Evolutionary conservation across 2,329 filamentous ascomycete species (phyloP).

Genomic region (Coleophoma cylindrospora): DNA sequence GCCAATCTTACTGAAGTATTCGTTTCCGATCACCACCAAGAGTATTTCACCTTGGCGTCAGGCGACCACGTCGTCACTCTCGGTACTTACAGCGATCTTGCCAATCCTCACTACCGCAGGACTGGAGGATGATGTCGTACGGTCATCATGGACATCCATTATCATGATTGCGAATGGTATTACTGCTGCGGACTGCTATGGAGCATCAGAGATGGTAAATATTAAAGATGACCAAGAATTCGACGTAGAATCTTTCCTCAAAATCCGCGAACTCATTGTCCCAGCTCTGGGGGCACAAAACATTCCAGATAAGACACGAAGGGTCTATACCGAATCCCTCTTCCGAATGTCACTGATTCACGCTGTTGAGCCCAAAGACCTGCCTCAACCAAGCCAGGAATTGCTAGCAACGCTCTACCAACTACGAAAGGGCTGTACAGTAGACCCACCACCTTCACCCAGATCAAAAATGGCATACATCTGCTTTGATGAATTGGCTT

Average conservation of each 20-base stretch:
- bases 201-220: slow-evolving; percentile 34
- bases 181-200: slow-evolving; percentile 55
- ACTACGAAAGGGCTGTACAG: slow-evolving; percentile 66
- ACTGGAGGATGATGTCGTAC: slow-evolving; percentile 40
- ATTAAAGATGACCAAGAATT: slow-evolving; percentile 70
- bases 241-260: slow-evolving; percentile 70
- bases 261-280: slow-evolving; percentile 67
- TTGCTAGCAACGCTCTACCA: slow-evolving; percentile 60
- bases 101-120: slow-evolving; percentile 48
- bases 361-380: slow-evolving; percentile 51
- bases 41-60: slow-evolving; percentile 72
- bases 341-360: slow-evolving; percentile 83
- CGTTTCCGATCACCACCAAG: slow-evolving; percentile 67
- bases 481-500: slow-evolving; percentile 75
- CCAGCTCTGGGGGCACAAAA: slow-evolving; percentile 62
- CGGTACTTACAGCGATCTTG: slow-evolving; percentile 63
- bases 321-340: slow-evolving; percentile 67
- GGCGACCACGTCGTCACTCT: slow-evolving; percentile 66
- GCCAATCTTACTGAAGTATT: slow-evolving; percentile 76
- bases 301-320: slow-evolving; percentile 63
- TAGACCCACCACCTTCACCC: slow-evolving; percentile 57
- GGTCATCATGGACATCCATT: slow-evolving; percentile 66
- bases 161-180: slow-evolving; percentile 65
- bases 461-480: slow-evolving; percentile 73
- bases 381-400: slow-evolving; percentile 42